Evolutionary conservation across 768 basidiomycete genomes (phyloP).

Genomic region (Lactarius deliciosus): DNA sequence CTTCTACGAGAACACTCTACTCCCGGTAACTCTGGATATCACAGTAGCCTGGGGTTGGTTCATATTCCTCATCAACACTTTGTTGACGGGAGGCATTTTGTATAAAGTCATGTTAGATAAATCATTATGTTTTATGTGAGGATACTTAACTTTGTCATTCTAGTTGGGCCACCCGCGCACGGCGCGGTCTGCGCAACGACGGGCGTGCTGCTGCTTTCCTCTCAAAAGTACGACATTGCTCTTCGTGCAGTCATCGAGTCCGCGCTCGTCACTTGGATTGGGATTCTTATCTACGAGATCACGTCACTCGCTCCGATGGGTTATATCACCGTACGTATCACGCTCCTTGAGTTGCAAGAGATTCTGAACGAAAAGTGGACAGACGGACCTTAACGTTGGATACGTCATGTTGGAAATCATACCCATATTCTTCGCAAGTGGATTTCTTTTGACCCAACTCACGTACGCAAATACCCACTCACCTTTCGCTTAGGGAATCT

Average conservation of each 20-base stretch:
- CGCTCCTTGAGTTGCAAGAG: background rate
- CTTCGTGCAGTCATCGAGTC: conserved; percentile 32
- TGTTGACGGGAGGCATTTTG: conserved; percentile 31
- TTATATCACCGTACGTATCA: conserved; percentile 26
- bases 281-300: conserved; percentile 32
- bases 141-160: background rate
- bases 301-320: conserved; percentile 30
- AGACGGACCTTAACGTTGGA: conserved; percentile 13
- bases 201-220: too few relatives aligned
- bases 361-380: background rate
- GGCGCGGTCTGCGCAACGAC: background rate
- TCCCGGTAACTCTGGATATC: conserved; percentile 29
- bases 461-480: background rate
- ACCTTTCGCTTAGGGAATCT: conserved; percentile 29
- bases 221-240: conserved; percentile 3
- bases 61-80: conserved; percentile 31
- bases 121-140: background rate
- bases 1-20: conserved; percentile 25
- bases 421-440: conserved; percentile 24
- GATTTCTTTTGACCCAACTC: background rate
- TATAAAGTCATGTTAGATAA: conserved; percentile 30
- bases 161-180: background rate
- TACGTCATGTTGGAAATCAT: conserved; percentile 5
- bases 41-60: conserved; percentile 34
- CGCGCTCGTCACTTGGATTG: conserved; percentile 33